Base-by-base conservation (phyloP, 1,284 basidiomycete species). In the Veloboletus limbatus region DNA sequence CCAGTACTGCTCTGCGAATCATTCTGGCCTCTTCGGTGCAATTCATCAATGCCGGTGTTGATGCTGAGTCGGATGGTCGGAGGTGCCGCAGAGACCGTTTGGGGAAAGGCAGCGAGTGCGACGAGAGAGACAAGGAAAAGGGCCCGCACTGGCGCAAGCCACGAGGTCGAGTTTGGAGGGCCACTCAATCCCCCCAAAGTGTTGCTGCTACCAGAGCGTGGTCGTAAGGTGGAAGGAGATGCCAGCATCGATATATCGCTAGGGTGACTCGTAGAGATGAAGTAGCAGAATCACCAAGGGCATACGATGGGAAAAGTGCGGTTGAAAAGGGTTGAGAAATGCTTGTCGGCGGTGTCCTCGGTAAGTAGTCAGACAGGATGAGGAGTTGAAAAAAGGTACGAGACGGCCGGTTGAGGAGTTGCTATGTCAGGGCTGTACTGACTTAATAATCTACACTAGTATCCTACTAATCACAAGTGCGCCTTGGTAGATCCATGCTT, bases 391-490 rank as follows among this genome's bases (percentile, higher is more conserved):
- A n/a, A n/a, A n/a, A n/a, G n/a, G n/a, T n/a, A n/a, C n/a, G n/a
- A n/a, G n/a, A n/a, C n/a, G n/a, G n/a, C n/a, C n/a, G n/a, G n/a
- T n/a, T n/a, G n/a, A n/a, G n/a, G n/a, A n/a, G n/a, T n/a, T n/a
- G n/a, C n/a, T n/a, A n/a, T n/a, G n/a, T n/a, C n/a, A n/a, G 13
- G 32, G 49, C 41, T 42, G 47, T 51, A 38, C 31, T 18, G 21
- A 13, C n/a, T n/a, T n/a, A n/a, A n/a, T n/a, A n/a, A n/a, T n/a
- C n/a, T n/a, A n/a, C n/a, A n/a, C n/a, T n/a, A n/a, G n/a, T n/a
- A n/a, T n/a, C n/a, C n/a, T n/a, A n/a, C n/a, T n/a, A n/a, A n/a
- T 35, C 42, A 62, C 9, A 64, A 25, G 13, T 22, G 32, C 27
- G 54, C 16, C 26, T 20, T 53, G 11, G 8, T 17, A 16, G 40